Base-by-base conservation (phyloP, 163 green algal species). In the Scenedesmus sp. region DNA sequence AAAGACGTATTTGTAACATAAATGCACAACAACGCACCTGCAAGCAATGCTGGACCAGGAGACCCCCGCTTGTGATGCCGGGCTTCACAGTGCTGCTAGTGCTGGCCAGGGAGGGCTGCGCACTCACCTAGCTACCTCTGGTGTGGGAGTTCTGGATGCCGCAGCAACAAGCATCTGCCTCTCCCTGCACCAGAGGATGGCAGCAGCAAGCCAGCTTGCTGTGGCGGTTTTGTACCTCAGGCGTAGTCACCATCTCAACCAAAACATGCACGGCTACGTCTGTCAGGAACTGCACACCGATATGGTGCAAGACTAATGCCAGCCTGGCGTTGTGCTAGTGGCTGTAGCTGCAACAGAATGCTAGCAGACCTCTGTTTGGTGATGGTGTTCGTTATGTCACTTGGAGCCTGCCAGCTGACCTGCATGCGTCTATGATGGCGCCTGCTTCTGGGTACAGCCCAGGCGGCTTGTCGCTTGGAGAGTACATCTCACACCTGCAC, bases 81-180 rank as follows among this genome's bases (percentile, higher is more conserved):
- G 34, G 34, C 34, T 46, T 46, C 34, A 46, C 34, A 46, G 34
- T 46, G 59, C 59, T 9, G 8, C 9, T 64, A 9, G 59, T 64
- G 9, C 59, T 64, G 59, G 8, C 9, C 9, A 64, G 9, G 59
- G 59, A 64, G 59, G 9, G 59, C 59, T 10, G 9, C 9, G 8
- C 59, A 8, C 16, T 77, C 67, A 77, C 70, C 70, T 85, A 34
- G 95, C 95, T 1, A 95, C 90, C 20, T 94, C 70, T 56, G 95
- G 95, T 3, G 95, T 96, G 54, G 95, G 95, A 15, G 95, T 96
- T 26, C 95, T 83, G 16, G 93, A 96, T 8, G 95, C 95, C 2
- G 95, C n/a, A 6, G 94, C 95, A 67, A 96, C 62, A 1, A 52
- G 4, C 0, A 95, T 84, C 9, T 83, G 26, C 9, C 73, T 70